A percentile compares a stretch with the other conserved stretches of the same genome.
Evolutionary conservation across 176 grass and related monocot species (phyloP).

Genomic region (Miscanthus lutarioriparius): DNA sequence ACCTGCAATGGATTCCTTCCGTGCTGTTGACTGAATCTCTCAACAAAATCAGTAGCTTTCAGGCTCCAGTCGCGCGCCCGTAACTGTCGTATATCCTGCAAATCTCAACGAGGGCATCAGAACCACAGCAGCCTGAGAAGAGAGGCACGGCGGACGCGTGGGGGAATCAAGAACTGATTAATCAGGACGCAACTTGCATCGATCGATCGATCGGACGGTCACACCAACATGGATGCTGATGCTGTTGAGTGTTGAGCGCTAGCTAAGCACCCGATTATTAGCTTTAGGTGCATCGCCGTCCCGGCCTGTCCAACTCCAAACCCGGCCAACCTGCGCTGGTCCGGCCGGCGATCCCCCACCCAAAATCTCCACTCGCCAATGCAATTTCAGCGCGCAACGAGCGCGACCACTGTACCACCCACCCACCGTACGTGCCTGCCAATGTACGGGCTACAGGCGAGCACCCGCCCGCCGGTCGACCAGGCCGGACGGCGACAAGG

Average conservation of each 20-base stretch:
- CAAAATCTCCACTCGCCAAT: neutral
- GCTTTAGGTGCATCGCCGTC: neutral
- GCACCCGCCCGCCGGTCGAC: neutral
- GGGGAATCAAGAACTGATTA: neutral
- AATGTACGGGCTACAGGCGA: neutral
- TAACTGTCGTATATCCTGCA: neutral
- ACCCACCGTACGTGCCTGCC: constrained; percentile 5
- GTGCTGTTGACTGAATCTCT: neutral
- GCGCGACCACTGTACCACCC: constrained; percentile 8
- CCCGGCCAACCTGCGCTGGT: neutral
- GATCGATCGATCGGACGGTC: neutral
- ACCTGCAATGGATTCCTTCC: too few species aligned
- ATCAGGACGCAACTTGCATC: neutral
- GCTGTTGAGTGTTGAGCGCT: constrained; percentile 43
- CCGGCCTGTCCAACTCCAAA: too few species aligned
- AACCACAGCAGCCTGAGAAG: too few species aligned
- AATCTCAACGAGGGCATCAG: neutral
- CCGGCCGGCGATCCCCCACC: neutral
- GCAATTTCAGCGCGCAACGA: neutral
- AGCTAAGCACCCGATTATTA: constrained; percentile 30
- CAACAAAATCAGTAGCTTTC: neutral
- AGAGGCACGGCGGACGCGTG: too few species aligned
- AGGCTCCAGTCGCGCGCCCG: neutral
- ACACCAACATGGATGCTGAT: neutral
- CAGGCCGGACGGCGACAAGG: neutral